Conservation (phyloP, 495 filamentous ascomycete genomes). For the Cryomyces antarcticus region DNA sequence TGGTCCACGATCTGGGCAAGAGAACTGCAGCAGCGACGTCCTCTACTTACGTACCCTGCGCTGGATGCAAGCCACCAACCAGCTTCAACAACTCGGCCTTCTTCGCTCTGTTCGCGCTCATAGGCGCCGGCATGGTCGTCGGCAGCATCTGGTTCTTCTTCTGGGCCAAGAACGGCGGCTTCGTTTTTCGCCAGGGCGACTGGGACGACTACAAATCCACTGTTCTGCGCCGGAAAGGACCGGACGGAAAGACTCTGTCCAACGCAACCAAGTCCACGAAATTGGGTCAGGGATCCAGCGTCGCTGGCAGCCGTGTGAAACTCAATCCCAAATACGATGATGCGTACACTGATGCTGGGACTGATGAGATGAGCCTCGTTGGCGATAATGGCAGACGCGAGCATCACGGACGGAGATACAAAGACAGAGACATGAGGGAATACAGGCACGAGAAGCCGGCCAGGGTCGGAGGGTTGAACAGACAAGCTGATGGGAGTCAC, state of each 20-base stretch:
- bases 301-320: constrained; percentile 13
- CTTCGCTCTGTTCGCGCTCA: constrained; percentile 65
- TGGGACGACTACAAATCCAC: constrained; percentile 99
- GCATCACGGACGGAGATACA: not conserved
- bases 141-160: constrained; percentile 92
- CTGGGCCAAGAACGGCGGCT: constrained; percentile 90
- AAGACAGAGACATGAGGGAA: constrained; percentile 50
- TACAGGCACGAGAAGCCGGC: constrained; percentile 75
- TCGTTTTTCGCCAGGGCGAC: constrained; percentile 61
- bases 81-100: constrained; percentile 68
- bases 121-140: constrained; percentile 60
- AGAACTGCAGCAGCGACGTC: not conserved
- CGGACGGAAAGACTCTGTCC: constrained; percentile 62
- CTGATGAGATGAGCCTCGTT: not conserved
- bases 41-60: constrained; percentile 27
- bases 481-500: constrained; percentile 48
- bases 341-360: not conserved
- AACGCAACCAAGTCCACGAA: constrained; percentile 65
- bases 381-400: not conserved
- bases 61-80: constrained; percentile 29
- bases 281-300: constrained; percentile 58
- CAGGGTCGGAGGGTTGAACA: constrained; percentile 69
- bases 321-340: not conserved
- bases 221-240: constrained; percentile 77
- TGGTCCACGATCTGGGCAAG: not conserved